Conservation (phyloP, 495 filamentous ascomycete genomes). For the Neurospora intermedia region DNA sequence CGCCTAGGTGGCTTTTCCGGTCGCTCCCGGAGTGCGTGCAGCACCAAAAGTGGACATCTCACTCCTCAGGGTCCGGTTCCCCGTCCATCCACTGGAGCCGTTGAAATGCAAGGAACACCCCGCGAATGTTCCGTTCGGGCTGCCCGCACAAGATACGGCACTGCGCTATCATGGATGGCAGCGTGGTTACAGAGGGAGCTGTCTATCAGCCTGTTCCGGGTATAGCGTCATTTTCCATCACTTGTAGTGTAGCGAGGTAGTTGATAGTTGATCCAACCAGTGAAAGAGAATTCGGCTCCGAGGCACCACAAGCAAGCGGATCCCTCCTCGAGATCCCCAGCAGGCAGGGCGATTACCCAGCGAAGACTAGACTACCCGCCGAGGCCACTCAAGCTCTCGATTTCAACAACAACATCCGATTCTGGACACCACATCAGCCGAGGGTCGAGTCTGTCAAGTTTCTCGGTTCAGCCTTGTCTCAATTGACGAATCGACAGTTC, state of each 20-base stretch:
- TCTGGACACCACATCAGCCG: conserved; percentile 15
- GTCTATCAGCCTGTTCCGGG: neutral
- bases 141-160: neutral
- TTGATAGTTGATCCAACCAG: neutral
- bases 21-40: neutral
- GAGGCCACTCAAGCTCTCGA: conserved; percentile 2
- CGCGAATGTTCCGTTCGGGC: neutral
- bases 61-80: neutral
- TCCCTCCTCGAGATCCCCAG: neutral
- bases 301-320: neutral
- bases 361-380: neutral
- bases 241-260: neutral
- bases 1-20: neutral
- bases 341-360: neutral
- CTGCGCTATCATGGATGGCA: neutral
- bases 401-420: conserved; percentile 17
- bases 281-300: neutral
- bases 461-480: neutral
- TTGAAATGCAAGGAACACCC: conserved; percentile 5
- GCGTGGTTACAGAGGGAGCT: neutral
- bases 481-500: neutral
- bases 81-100: neutral
- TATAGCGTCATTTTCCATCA: neutral
- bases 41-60: neutral
- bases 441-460: conserved; percentile 1